A percentile compares a stretch with the other conserved stretches of the same genome.
These are phyloP conservation scores for Entophlyctis luteolus DNA, from an alignment of 192 early-diverging fungal genomes.

Conservation along the genomic window DNA sequence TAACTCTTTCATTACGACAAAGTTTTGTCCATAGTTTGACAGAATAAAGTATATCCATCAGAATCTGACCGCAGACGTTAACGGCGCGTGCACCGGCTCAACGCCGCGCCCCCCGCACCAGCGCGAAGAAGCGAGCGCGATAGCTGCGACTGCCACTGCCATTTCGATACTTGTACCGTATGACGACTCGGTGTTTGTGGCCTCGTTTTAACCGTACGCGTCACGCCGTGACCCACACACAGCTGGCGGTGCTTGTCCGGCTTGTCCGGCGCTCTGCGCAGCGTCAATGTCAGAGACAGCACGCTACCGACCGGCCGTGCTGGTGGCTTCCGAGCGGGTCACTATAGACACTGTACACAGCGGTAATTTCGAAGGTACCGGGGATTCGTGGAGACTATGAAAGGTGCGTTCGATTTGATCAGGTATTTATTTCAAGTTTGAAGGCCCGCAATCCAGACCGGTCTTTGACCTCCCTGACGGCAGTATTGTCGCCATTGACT, in stretches of 20 bases:
- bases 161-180: no score
- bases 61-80: no score
- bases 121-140: no score
- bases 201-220: neutral
- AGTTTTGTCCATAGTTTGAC: no score
- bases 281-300: slow-evolving; percentile 4
- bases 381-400: slow-evolving; percentile 55
- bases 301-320: slow-evolving; percentile 66
- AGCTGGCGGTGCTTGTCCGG: slow-evolving; percentile 8
- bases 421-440: neutral
- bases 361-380: slow-evolving; percentile 37
- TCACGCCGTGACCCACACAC: neutral
- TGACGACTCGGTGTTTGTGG: slow-evolving; percentile 6
- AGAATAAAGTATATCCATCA: no score
- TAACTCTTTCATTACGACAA: no score
- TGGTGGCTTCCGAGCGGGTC: slow-evolving; percentile 70
- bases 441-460: slow-evolving; percentile 35
- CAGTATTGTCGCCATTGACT: slow-evolving; percentile 83
- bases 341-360: slow-evolving; percentile 72
- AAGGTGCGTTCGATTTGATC: slow-evolving; percentile 50
- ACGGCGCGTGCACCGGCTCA: no score
- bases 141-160: no score
- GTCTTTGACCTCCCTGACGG: slow-evolving; percentile 69
- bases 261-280: no score
- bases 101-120: no score